These are phyloP conservation scores for Lathyrus tuberosus DNA, from an alignment of 306 rosid species.

Conservation along the genomic window DNA sequence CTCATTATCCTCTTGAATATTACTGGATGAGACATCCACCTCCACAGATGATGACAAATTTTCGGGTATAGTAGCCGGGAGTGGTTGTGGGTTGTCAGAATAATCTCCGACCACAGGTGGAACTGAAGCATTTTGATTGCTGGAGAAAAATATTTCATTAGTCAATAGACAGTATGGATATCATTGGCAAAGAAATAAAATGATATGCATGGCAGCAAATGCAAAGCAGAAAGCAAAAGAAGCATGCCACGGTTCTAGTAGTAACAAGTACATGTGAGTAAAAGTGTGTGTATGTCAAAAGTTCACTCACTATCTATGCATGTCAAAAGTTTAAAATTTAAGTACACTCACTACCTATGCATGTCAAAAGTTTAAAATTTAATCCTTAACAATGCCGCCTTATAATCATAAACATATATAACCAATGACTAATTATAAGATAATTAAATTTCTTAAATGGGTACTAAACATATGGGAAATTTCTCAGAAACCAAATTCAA, in stretches of 20 bases:
- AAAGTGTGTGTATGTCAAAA: neutral
- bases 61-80: slow-evolving; percentile 50
- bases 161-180: slow-evolving; percentile 26
- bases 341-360: no score
- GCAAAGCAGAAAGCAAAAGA: neutral
- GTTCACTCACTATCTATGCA: no score
- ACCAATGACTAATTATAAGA: no score
- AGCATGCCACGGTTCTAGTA: no score
- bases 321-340: no score
- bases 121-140: slow-evolving; percentile 59
- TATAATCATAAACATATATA: no score
- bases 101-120: slow-evolving; percentile 62
- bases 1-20: slow-evolving; percentile 61
- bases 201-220: slow-evolving; percentile 21
- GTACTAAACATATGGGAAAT: no score
- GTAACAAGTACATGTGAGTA: neutral
- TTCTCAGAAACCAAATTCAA: slow-evolving; percentile 6
- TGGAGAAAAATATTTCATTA: slow-evolving; percentile 35
- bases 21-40: slow-evolving; percentile 71
- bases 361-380: no score
- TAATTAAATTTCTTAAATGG: no score
- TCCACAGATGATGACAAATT: slow-evolving; percentile 62
- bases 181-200: neutral
- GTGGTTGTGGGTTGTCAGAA: slow-evolving; percentile 67
- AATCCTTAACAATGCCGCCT: no score